Conservation (phyloP, 2,329 filamentous ascomycete species). For the Aspergillus unguis region DNA sequence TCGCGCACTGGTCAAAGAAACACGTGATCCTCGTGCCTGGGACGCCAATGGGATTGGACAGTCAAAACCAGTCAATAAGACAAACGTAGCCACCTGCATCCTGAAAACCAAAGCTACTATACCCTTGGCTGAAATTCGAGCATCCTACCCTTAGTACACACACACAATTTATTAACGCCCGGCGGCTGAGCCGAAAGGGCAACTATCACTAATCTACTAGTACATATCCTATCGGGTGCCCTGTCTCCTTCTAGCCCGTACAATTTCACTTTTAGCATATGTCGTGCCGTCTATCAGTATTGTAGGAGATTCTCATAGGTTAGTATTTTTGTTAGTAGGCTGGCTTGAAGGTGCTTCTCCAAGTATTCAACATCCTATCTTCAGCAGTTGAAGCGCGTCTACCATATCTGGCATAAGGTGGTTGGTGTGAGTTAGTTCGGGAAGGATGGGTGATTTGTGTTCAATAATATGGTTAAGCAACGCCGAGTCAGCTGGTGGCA, state of each 20-base stretch:
- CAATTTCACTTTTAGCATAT: constrained; percentile 20
- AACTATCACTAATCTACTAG: constrained; percentile 7
- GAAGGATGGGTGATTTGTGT: constrained; percentile 7
- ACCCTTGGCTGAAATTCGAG: too few relatives aligned
- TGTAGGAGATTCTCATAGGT: constrained; percentile 22
- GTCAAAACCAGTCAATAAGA: too few relatives aligned
- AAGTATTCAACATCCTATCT: constrained; percentile 36
- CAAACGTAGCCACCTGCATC: too few relatives aligned
- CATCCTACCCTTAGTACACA: too few relatives aligned
- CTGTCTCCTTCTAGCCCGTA: constrained; percentile 19
- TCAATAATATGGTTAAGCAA: constrained; percentile 21
- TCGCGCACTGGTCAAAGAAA: too few relatives aligned
- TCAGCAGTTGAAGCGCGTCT: constrained; percentile 35
- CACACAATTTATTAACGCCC: background rate
- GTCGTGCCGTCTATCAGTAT: constrained; percentile 19
- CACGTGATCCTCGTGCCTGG: too few relatives aligned
- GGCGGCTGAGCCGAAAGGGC: constrained; percentile 2
- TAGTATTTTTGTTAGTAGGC: constrained; percentile 29
- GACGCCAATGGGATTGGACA: too few relatives aligned
- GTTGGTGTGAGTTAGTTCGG: constrained; percentile 17
- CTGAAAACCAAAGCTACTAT: too few relatives aligned
- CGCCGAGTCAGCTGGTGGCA: constrained; percentile 24
- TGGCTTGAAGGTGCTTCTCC: constrained; percentile 34
- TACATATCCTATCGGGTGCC: background rate
- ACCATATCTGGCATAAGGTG: constrained; percentile 26